phyloP scores from a whole-genome alignment of 208 protist species.

The Sergeia podlipaevii region DNA sequence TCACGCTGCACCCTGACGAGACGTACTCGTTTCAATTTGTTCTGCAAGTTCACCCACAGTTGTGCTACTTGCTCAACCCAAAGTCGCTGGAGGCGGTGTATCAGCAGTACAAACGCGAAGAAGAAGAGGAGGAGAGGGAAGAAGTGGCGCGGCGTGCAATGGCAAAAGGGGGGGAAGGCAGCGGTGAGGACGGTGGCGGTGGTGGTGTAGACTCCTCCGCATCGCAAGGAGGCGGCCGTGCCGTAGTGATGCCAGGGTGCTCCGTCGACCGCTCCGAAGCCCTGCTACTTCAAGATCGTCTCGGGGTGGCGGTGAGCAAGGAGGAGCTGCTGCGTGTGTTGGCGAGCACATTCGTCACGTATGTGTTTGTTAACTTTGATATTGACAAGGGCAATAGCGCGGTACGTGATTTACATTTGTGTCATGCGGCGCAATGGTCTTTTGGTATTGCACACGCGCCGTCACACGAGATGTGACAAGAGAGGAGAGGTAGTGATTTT shows the following conservation, averaged over 20 bases:
- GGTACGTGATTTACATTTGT: conserved; percentile 25
- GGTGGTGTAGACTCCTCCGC: conserved; percentile 1
- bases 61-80: conserved; percentile 63
- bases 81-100: conserved; percentile 60
- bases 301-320: conserved; percentile 21
- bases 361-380: conserved; percentile 68
- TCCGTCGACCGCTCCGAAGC: conserved; percentile 14
- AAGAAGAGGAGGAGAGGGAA: not conserved
- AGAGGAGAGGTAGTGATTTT: too few species aligned
- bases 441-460: too few species aligned
- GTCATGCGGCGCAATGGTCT: conserved; percentile 56
- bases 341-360: conserved; percentile 40
- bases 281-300: conserved; percentile 15
- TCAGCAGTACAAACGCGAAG: conserved; percentile 15
- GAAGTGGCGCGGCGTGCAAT: not conserved
- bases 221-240: conserved; percentile 7
- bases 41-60: conserved; percentile 65
- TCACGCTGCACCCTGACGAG: conserved; percentile 55
- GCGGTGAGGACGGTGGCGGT: not conserved
- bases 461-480: conserved; percentile 11
- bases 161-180: not conserved
- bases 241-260: not conserved
- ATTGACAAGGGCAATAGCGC: conserved; percentile 7
- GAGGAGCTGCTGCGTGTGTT: conserved; percentile 50
- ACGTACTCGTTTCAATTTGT: conserved; percentile 78